These are phyloP conservation scores for Ceratocystis lukuohia DNA, from an alignment of 2,329 filamentous ascomycete genomes.

Conservation along the genomic window DNA sequence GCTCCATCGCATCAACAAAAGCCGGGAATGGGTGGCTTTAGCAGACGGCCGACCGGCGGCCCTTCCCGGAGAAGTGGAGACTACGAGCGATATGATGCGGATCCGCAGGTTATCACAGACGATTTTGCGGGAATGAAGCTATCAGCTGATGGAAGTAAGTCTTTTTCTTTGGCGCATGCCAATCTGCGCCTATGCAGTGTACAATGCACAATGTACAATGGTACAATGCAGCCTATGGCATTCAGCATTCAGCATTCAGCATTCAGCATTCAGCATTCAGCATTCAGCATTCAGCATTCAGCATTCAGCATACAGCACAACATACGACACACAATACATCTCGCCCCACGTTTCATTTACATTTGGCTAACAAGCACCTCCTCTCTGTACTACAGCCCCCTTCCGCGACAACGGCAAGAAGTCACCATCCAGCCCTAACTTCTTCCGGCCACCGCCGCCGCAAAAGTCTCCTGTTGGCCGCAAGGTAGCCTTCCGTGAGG, in stretches of 20 bases:
- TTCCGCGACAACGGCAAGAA: slow-evolving; percentile 35
- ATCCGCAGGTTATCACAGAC: slow-evolving; percentile 78
- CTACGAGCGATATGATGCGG: slow-evolving; percentile 84
- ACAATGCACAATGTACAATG: too few relatives aligned
- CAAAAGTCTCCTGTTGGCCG: slow-evolving; percentile 40
- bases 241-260: too few relatives aligned
- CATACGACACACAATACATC: not conserved
- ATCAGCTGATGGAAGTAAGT: slow-evolving; percentile 48
- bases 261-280: too few relatives aligned
- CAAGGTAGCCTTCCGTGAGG: slow-evolving; percentile 45
- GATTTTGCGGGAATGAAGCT: slow-evolving; percentile 67
- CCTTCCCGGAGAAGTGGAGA: slow-evolving; percentile 63
- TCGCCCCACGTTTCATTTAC: slow-evolving; percentile 18
- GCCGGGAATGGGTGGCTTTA: slow-evolving; percentile 22
- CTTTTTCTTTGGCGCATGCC: not conserved
- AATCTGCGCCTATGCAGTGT: not conserved
- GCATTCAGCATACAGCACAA: too few relatives aligned
- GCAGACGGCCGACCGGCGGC: slow-evolving; percentile 43
- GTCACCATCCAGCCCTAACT: slow-evolving; percentile 59
- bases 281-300: too few relatives aligned
- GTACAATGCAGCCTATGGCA: too few relatives aligned
- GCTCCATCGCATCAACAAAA: slow-evolving; percentile 8
- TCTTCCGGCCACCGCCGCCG: slow-evolving; percentile 53
- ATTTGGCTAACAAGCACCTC: slow-evolving; percentile 21
- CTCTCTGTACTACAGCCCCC: slow-evolving; percentile 33